Conservation (phyloP, 1,284 basidiomycete genomes). For the Gomphus sp. region DNA sequence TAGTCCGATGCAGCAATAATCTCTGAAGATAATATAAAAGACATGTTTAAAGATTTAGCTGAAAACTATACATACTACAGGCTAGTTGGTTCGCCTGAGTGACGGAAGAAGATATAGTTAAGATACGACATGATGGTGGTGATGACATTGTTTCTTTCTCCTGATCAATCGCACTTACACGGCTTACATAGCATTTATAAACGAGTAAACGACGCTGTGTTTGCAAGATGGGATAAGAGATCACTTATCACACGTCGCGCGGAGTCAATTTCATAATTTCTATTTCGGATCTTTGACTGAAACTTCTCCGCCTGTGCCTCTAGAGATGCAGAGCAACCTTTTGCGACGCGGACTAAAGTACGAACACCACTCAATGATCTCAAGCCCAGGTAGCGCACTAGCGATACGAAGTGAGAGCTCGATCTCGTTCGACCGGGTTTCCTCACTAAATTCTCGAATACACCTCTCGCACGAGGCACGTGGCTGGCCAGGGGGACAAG, state of each 20-base stretch:
- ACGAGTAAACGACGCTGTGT: background rate
- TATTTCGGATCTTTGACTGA: background rate
- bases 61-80: constrained; percentile 31
- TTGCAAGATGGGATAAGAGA: background rate
- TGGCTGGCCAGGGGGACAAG: background rate
- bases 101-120: constrained; percentile 35
- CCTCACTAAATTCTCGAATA: background rate
- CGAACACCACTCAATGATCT: constrained; percentile 9
- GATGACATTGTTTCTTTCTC: background rate
- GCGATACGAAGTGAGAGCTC: constrained; percentile 6
- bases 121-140: constrained; percentile 31
- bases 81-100: constrained; percentile 33
- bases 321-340: background rate
- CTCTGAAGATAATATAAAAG: constrained; percentile 12
- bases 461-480: constrained; percentile 1
- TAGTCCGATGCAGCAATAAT: constrained; percentile 11
- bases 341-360: background rate
- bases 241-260: background rate
- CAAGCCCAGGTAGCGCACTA: background rate
- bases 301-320: background rate
- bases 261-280: background rate
- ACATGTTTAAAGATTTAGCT: constrained; percentile 14
- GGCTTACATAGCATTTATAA: background rate
- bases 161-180: background rate
- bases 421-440: constrained; percentile 1